Conservation (phyloP, 805 yeast species). For the Candida montana region DNA sequence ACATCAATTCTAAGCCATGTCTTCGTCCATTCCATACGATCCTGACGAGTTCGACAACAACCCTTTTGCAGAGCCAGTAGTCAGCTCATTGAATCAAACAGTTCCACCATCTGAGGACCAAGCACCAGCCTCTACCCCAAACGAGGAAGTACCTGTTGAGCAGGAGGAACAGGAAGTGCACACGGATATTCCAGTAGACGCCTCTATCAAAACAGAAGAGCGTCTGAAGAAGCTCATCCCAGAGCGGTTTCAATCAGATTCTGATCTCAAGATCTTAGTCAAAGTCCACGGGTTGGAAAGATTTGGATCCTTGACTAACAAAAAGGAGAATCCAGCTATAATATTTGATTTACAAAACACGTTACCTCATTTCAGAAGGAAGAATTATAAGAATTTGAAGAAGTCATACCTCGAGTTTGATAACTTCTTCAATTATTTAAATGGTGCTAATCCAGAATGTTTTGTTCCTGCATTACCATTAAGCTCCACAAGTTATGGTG, state of each 20-base stretch:
- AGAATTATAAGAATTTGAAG: constrained; percentile 64
- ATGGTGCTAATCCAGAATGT: constrained; percentile 81
- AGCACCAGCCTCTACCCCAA: not conserved
- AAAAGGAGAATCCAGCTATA: constrained; percentile 73
- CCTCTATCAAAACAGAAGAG: constrained; percentile 3
- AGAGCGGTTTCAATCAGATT: constrained; percentile 21
- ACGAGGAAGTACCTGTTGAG: not conserved
- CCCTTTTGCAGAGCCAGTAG: constrained; percentile 49
- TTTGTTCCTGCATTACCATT: constrained; percentile 87
- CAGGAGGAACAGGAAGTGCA: not conserved
- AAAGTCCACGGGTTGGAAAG: constrained; percentile 68
- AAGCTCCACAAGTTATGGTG: constrained; percentile 70
- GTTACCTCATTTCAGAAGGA: constrained; percentile 70
- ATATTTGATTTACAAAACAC: constrained; percentile 66
- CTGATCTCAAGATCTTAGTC: constrained; percentile 40
- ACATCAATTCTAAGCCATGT: constrained; percentile 25
- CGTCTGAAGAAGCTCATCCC: constrained; percentile 15
- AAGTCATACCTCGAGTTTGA: constrained; percentile 76
- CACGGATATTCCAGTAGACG: not conserved
- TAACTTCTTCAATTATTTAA: constrained; percentile 70
- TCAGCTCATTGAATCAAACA: constrained; percentile 11
- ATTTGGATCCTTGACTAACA: constrained; percentile 43
- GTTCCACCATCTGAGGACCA: not conserved
- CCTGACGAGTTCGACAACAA: constrained; percentile 57
- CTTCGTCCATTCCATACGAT: constrained; percentile 40